Percentiles rank a stretch among this genome's conserved stretches.
phyloP scores from a whole-genome alignment of 495 filamentous ascomycete genomes.

The Lentithecium fluviatile region DNA sequence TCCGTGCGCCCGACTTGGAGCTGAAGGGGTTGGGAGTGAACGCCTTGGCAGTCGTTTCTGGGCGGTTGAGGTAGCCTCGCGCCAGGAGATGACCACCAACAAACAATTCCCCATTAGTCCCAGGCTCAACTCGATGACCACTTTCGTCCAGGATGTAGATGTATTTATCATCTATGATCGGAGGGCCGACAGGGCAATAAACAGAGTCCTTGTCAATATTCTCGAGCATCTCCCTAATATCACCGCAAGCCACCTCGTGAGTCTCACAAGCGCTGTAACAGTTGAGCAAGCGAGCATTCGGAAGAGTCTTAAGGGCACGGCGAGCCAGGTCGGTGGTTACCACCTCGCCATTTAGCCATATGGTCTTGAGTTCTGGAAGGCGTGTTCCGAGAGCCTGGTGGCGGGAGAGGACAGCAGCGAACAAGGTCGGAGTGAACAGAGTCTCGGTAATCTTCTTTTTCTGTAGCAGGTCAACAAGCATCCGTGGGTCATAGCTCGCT shows the following conservation, averaged over 20 bases:
- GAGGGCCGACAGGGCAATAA: constrained; percentile 61
- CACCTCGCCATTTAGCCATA: constrained; percentile 72
- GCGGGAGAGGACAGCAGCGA: constrained; percentile 62
- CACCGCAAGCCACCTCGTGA: constrained; percentile 69
- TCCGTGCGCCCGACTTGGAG: constrained; percentile 36
- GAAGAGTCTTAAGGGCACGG: constrained; percentile 58
- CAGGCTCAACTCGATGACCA: constrained; percentile 49
- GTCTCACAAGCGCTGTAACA: constrained; percentile 73
- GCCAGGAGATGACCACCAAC: constrained; percentile 40
- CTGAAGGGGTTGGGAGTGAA: constrained; percentile 37
- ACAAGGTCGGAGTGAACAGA: constrained; percentile 70
- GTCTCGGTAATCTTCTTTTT: constrained; percentile 62
- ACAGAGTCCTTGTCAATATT: constrained; percentile 55
- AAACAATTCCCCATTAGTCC: constrained; percentile 39
- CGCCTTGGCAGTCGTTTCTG: constrained; percentile 40
- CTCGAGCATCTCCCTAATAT: constrained; percentile 62
- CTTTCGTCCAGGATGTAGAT: constrained; percentile 62
- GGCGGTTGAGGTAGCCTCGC: constrained; percentile 41
- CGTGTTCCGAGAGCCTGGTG: constrained; percentile 56
- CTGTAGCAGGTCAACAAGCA: constrained; percentile 62
- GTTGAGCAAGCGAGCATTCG: constrained; percentile 63
- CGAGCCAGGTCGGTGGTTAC: constrained; percentile 66
- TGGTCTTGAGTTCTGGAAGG: constrained; percentile 57
- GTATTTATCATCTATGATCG: constrained; percentile 54
- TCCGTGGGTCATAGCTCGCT: constrained; percentile 64